Conservation (phyloP, 78 protist genomes). For the Trichosphaerium sp. region DNA sequence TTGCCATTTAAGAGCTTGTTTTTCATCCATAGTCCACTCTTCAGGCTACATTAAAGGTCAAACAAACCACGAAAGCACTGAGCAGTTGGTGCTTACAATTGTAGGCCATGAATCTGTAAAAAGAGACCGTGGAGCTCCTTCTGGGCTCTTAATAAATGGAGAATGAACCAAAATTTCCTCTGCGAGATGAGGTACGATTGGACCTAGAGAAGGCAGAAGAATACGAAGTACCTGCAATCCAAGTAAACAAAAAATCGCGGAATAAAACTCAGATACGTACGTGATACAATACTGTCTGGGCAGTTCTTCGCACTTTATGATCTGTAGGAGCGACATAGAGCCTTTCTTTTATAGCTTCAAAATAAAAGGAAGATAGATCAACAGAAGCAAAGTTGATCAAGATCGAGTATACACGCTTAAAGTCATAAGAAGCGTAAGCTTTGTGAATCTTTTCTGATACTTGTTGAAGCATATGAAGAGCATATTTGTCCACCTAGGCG, state of each 20-base stretch:
- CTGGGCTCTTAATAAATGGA: no score
- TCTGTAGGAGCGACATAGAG: conserved; percentile 51
- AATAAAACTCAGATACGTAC: background rate
- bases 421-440: conserved; percentile 33
- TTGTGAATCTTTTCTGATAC: background rate
- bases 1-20: no score
- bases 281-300: conserved; percentile 35
- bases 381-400: conserved; percentile 2
- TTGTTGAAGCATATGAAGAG: background rate
- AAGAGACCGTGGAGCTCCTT: no score
- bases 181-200: conserved; percentile 38
- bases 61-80: no score
- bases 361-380: conserved; percentile 72
- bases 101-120: no score
- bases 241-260: no score
- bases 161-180: conserved; percentile 31
- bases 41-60: no score
- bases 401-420: conserved; percentile 4
- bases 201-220: conserved; percentile 17
- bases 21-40: no score
- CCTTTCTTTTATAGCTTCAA: conserved; percentile 61
- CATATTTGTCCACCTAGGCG: conserved; percentile 17
- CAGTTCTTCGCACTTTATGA: conserved; percentile 17
- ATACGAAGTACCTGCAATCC: background rate
- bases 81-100: no score